Evolutionary conservation across 306 rosid species (phyloP), one percentile per base, ranked within the genome.

Genomic region (Sindora glabra): DNA sequence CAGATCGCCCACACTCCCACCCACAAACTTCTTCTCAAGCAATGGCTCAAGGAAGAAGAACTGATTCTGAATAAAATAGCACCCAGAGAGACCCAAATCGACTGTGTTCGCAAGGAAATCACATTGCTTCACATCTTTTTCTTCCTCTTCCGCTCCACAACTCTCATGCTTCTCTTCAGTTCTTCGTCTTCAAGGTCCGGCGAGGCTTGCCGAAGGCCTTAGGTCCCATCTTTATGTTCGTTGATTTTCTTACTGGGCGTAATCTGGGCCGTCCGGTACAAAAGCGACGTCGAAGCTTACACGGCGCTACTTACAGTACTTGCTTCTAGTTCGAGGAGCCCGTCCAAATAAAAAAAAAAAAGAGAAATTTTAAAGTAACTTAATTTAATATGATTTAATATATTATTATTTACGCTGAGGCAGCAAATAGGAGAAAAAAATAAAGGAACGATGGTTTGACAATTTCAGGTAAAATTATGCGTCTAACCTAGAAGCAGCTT

Each of bases 41-140:
- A 94, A 65, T 94, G 99, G 99, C 89, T 86, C 3, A 89, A 94
- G 46, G 99, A 94, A 68, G 97, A 94, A 18, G 89, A 89, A 60
- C 87, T 94, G 18, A 89, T 84, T 76, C 81, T 84, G 10, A 73
- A 69, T 27, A 74, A 97, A 42, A 72, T 86, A 24, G 60, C 90
- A 0, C 78, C 84, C 48, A 89, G 89, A 34, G 97, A 94, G 41
- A 86, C 89, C 26, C 99, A 89, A 34, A 86, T 89, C 41, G 94
- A 94, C 48, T 84, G 96, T 0, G 69, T 83, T 0, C 81, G 87
- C 5, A 86, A 74, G 26, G 97, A 94, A 55, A 84, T 86, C 77
- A 89, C 94, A 1, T 74, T 67, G 63, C 89, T 94, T 14, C 81
- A 82, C 89, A 68, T 87, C 58, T 70, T 92, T 81, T 94, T 89